These are phyloP conservation scores for Leccinum fibrillosum DNA, from an alignment of 768 basidiomycete genomes.

Conservation along the genomic window DNA sequence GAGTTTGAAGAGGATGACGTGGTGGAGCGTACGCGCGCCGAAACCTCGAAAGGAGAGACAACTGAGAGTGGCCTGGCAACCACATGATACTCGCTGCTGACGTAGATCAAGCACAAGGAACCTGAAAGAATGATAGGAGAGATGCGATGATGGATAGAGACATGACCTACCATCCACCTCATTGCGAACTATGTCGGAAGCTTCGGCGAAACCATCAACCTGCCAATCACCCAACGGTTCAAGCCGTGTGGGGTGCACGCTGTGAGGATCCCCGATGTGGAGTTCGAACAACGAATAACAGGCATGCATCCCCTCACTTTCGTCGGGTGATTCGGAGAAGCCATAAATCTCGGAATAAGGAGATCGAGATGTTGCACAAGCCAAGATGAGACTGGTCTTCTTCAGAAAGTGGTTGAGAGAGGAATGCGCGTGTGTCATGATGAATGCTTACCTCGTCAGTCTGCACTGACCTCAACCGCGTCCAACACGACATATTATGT, in stretches of 20 bases:
- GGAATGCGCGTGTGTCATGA: not conserved
- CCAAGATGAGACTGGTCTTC: constrained; percentile 37
- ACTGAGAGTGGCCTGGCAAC: constrained; percentile 40
- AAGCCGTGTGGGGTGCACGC: constrained; percentile 30
- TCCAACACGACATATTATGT: constrained; percentile 19
- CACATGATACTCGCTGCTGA: constrained; percentile 44
- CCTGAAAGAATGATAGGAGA: constrained; percentile 18
- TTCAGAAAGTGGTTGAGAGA: constrained; percentile 4
- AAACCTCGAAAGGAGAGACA: constrained; percentile 20
- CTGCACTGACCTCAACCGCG: constrained; percentile 19
- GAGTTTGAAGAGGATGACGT: constrained; percentile 20
- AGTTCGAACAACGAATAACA: constrained; percentile 26
- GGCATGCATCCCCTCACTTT: constrained; percentile 4
- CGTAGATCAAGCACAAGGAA: constrained; percentile 32
- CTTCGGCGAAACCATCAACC: constrained; percentile 45
- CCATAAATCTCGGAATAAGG: constrained; percentile 23
- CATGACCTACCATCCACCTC: constrained; percentile 45
- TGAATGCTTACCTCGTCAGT: constrained; percentile 15
- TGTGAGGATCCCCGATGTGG: constrained; percentile 19
- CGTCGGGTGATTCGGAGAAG: constrained; percentile 14
- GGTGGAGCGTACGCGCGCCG: constrained; percentile 10
- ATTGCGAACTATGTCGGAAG: constrained; percentile 42
- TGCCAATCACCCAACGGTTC: constrained; percentile 54
- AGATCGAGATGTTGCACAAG: constrained; percentile 38
- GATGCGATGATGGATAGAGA: not conserved